Conservation (phyloP, 2,329 filamentous ascomycete species). For the Zymoseptoria brevis region DNA sequence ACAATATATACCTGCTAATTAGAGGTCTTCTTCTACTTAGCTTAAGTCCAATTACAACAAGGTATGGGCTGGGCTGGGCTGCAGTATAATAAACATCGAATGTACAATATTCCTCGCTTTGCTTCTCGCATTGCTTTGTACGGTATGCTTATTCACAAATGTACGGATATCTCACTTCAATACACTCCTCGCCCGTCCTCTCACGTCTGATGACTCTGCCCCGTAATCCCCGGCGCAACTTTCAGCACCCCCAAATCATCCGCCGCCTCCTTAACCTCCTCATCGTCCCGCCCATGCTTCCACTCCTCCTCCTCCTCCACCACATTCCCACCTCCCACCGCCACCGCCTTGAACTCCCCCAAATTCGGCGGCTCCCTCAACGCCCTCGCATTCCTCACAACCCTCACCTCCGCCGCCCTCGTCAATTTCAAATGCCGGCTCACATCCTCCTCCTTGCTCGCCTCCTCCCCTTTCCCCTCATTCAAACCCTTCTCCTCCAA, state of each 20-base stretch:
- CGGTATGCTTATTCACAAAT: neutral
- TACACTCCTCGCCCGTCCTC: neutral
- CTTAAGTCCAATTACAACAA: too few relatives aligned
- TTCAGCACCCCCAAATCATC: constrained; percentile 6
- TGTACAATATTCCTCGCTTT: neutral
- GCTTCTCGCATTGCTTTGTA: neutral
- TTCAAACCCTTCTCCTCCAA: constrained; percentile 39
- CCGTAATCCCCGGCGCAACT: constrained; percentile 2
- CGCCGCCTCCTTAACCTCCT: neutral
- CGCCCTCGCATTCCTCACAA: constrained; percentile 66
- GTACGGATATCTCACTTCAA: neutral
- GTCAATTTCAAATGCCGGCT: constrained; percentile 61
- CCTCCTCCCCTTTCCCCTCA: constrained; percentile 36
- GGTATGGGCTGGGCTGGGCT: too few relatives aligned
- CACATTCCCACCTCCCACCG: constrained; percentile 17
- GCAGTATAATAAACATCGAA: too few relatives aligned
- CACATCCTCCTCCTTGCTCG: constrained; percentile 42
- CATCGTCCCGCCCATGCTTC: neutral
- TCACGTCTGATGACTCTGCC: constrained; percentile 3
- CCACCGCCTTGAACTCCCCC: constrained; percentile 50
- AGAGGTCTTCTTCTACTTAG: too few relatives aligned
- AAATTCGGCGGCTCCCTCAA: constrained; percentile 61
- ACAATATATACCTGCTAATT: too few relatives aligned
- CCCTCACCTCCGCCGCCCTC: constrained; percentile 79
- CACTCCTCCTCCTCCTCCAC: constrained; percentile 2